Evolutionary conservation across 345 rosid genomes (phyloP), one percentile per base, ranked within the genome.

Genomic region (Turnera subulata): DNA sequence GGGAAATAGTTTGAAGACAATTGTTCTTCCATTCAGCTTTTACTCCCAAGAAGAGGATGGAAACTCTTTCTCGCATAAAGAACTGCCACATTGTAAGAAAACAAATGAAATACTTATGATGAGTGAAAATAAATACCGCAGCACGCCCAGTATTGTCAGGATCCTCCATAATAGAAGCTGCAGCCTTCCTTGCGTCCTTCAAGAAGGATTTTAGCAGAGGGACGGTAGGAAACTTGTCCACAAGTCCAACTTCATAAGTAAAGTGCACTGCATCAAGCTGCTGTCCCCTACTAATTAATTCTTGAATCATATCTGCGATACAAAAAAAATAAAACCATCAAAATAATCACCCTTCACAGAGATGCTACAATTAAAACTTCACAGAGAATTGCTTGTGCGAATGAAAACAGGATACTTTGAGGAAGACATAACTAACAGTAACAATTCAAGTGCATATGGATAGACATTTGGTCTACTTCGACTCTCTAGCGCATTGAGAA

Each of bases 251-350:
- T 72, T 89, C 99, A 77, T 83, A 87, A 20, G 92, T 80, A 32
- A 93, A 93, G 82, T 93, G 99, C 69, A 93, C 92, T 15, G 99
- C 99, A 78, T 93, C 99, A 58, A 89, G 97, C 79, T 85, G 97
- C 62, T 93, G 97, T 55, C 96, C 97, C 77, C 81, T 80, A 53
- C 82, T 84, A 74, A 93, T 84, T 64, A 93, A 74, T 51, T 89
- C 97, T 78, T 76, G 69, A 45, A 93, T 93, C 84, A 93, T 89
- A 46, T 87, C 99, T 89, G 87, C 42, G 32, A 63, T 17, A 46
- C 46, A 1, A 51, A 52, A 18, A 22, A 38, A 40, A 21, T 8
- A 26, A 23, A 53, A 46, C 21, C 50, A 61, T 50, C 40, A 13
- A 35, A 42, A 55, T 23, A 38, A 32, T 40, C 6, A 45, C 17